Evolutionary conservation across 192 early-diverging fungal genomes (phyloP).

Genomic region (Pilaira anomala): DNA sequence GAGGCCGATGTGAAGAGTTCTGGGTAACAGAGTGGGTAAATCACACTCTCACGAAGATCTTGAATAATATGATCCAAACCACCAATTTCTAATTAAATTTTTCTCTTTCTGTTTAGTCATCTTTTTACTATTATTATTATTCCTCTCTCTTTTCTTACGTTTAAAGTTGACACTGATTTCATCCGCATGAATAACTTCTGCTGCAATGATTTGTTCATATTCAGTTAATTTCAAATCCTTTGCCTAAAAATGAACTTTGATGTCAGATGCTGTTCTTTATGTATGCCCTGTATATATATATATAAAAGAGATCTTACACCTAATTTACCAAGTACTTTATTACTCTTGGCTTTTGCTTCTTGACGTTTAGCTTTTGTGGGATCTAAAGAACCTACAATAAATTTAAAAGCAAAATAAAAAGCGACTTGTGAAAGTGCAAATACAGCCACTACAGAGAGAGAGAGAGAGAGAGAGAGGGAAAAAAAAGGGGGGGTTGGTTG

Average conservation of each 20-base stretch:
- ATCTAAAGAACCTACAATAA: slow-evolving; percentile 72
- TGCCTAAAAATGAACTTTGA: slow-evolving; percentile 25
- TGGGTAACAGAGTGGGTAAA: slow-evolving; percentile 92
- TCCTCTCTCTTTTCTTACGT: slow-evolving; percentile 44
- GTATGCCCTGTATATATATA: no score
- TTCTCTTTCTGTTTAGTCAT: no score
- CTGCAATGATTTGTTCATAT: slow-evolving; percentile 91
- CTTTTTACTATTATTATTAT: no score
- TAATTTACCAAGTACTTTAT: slow-evolving; percentile 62
- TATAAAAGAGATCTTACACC: slow-evolving; percentile 55
- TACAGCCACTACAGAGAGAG: slow-evolving; percentile 51
- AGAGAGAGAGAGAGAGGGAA: no score
- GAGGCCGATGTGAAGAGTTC: slow-evolving; percentile 83
- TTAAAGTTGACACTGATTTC: slow-evolving; percentile 85
- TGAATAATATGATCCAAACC: slow-evolving; percentile 92
- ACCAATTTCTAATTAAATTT: slow-evolving; percentile 65
- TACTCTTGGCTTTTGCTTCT: slow-evolving; percentile 74
- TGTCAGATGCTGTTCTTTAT: no score
- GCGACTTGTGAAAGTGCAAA: slow-evolving; percentile 88
- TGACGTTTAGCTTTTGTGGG: slow-evolving; percentile 66
- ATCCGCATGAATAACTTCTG: slow-evolving; percentile 91
- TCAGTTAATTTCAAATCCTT: slow-evolving; percentile 80
- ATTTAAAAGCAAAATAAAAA: slow-evolving; percentile 86
- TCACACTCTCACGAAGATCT: slow-evolving; percentile 90
- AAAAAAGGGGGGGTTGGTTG: no score